Base-by-base conservation (phyloP, 2,329 filamentous ascomycete genomes). In the Aspergillus neoniger region DNA sequence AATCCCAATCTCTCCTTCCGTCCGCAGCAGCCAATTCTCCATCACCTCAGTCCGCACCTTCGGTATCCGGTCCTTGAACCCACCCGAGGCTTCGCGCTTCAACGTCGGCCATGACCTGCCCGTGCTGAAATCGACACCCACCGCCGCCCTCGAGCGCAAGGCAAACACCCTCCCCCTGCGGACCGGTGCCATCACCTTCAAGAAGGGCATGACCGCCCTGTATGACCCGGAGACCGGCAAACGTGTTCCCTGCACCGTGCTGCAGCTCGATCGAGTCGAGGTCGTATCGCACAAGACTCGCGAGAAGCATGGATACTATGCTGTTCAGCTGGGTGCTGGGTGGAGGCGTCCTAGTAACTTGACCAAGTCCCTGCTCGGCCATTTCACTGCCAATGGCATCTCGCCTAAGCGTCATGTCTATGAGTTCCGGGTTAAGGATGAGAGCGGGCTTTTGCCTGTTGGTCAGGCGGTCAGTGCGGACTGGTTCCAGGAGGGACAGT, bases 171-270 rank as follows among this genome's bases (percentile, higher is more conserved):
- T 87, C 10, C 86, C 87, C 6, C 79, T 85, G 44, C 90, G 95
- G 28, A 88, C 92, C 2, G 95, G 95, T 30, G 88, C 91, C 8
- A 83, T 99, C 50, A 92, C 90, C 12, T 84, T 88, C 74, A 99
- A 99, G 81, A 94, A 93, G 80, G 95, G 95, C 77, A 98, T 99
- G 91, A 96, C 92, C 47, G 93, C 90, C 62, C 80, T 97, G 66
- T 98, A 90, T 83, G 88, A 92, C 72, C 79, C 85, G 0, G 86
- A 88, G 69, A 90, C 91, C 25, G 90, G 91, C 68, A 85, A 85
- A 65, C 88, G 94, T 65, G 90, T 88, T 60, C 85, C 93, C 19
- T 96, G 92, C 82, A 99, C 95, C 14, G 90, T 99, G 56, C 85
- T 99, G 59, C 93, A 98, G 80, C 84, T 99, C 70, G 95, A 99